These are phyloP conservation scores for Heliocybe sulcata DNA, from an alignment of 1,284 basidiomycete species.

Conservation along the genomic window DNA sequence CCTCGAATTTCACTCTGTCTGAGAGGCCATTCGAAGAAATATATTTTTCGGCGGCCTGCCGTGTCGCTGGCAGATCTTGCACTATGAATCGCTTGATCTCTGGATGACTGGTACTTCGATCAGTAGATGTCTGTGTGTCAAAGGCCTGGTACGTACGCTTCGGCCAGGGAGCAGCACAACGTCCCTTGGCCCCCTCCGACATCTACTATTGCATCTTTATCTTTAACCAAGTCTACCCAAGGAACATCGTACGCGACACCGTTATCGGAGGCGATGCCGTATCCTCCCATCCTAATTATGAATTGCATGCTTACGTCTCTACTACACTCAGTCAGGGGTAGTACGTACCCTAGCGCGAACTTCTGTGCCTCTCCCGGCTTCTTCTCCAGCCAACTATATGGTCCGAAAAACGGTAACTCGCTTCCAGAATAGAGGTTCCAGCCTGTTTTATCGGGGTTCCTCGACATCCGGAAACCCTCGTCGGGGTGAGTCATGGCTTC, in stretches of 20 bases:
- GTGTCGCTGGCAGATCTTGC: background rate
- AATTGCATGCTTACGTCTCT: background rate
- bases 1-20: background rate
- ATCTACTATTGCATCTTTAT: conserved; percentile 1
- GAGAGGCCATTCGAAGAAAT: background rate
- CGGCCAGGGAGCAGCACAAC: background rate
- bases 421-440: background rate
- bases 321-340: background rate
- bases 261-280: background rate
- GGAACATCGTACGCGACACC: background rate
- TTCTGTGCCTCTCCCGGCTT: background rate
- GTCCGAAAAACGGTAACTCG: background rate
- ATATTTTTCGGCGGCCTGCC: background rate
- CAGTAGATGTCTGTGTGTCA: background rate
- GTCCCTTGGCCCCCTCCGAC: conserved; percentile 1
- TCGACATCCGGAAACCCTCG: background rate
- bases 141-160: background rate
- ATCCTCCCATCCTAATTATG: background rate
- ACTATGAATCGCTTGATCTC: background rate
- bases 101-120: background rate
- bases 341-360: background rate
- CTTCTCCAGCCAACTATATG: background rate
- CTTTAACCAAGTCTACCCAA: background rate
- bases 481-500: background rate
- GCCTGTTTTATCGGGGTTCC: background rate